phyloP scores from a whole-genome alignment of 495 filamentous ascomycete genomes.

The Penicillium turbatum region DNA sequence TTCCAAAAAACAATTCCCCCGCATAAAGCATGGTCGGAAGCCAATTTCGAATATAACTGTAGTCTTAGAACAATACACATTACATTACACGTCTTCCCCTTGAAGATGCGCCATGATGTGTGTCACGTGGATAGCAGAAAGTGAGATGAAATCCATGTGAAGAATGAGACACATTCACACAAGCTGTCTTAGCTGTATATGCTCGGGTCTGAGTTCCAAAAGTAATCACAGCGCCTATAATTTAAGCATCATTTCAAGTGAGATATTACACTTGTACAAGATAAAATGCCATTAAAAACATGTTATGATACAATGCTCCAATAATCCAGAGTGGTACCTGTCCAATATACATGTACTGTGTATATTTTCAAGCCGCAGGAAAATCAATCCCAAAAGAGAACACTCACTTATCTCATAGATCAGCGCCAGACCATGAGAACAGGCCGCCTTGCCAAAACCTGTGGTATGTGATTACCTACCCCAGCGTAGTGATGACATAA shows the following conservation, averaged over 20 bases:
- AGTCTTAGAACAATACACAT: too few relatives aligned
- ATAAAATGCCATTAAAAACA: neutral
- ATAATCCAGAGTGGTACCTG: neutral
- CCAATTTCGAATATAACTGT: too few relatives aligned
- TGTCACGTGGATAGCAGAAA: neutral
- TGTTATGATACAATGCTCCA: neutral
- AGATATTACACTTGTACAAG: neutral
- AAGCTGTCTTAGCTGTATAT: too few relatives aligned
- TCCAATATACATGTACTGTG: neutral
- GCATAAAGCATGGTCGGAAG: too few relatives aligned
- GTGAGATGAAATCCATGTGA: neutral
- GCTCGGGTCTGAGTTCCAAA: too few relatives aligned
- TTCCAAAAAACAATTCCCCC: too few relatives aligned
- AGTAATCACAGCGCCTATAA: too few relatives aligned
- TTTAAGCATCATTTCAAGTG: too few relatives aligned
- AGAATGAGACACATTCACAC: too few relatives aligned
- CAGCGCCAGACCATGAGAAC: neutral
- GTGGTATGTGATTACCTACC: neutral
- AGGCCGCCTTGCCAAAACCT: neutral
- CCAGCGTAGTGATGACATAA: neutral
- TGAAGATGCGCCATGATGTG: neutral
- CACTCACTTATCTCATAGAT: neutral
- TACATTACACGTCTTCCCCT: too few relatives aligned
- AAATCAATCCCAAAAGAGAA: neutral
- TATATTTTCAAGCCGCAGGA: neutral